phyloP scores from a whole-genome alignment of 2,329 filamentous ascomycete genomes.

The Balansia obtecta region DNA sequence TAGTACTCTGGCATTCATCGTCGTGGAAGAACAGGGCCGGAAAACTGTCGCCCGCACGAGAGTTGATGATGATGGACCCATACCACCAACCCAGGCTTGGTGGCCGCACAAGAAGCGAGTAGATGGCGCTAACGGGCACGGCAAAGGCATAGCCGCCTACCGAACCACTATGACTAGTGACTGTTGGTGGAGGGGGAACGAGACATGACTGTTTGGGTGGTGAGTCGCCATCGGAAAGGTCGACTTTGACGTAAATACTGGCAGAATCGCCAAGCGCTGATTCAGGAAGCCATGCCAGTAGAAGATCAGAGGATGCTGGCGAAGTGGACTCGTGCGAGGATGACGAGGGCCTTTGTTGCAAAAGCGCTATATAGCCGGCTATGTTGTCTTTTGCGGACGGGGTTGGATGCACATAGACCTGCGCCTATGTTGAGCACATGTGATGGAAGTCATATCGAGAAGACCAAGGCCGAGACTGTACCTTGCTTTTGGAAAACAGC shows the following conservation, averaged over 20 bases:
- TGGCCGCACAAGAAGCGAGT: constrained; percentile 78
- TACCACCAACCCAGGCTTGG: constrained; percentile 98
- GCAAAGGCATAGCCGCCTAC: constrained; percentile 82
- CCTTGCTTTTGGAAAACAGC: constrained; percentile 94
- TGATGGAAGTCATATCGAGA: background rate
- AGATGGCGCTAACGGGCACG: constrained; percentile 79
- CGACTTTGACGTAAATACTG: constrained; percentile 89
- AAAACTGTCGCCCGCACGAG: constrained; percentile 79
- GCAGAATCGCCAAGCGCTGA: constrained; percentile 74
- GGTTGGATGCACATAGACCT: constrained; percentile 94
- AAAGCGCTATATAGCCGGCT: constrained; percentile 77
- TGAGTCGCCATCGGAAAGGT: constrained; percentile 68
- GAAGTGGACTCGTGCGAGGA: constrained; percentile 22
- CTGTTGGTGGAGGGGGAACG: constrained; percentile 80
- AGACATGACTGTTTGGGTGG: constrained; percentile 80
- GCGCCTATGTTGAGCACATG: constrained; percentile 1
- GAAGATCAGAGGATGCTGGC: constrained; percentile 55
- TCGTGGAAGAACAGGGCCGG: constrained; percentile 97
- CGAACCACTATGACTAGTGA: constrained; percentile 59
- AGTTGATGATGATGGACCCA: constrained; percentile 89
- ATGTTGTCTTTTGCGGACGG: constrained; percentile 94
- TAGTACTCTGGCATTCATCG: constrained; percentile 89
- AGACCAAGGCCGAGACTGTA: constrained; percentile 22
- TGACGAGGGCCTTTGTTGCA: constrained; percentile 66
- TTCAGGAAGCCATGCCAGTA: constrained; percentile 91